phyloP scores from a whole-genome alignment of 2,329 filamentous ascomycete genomes.

The Fusarium dlaminii region DNA sequence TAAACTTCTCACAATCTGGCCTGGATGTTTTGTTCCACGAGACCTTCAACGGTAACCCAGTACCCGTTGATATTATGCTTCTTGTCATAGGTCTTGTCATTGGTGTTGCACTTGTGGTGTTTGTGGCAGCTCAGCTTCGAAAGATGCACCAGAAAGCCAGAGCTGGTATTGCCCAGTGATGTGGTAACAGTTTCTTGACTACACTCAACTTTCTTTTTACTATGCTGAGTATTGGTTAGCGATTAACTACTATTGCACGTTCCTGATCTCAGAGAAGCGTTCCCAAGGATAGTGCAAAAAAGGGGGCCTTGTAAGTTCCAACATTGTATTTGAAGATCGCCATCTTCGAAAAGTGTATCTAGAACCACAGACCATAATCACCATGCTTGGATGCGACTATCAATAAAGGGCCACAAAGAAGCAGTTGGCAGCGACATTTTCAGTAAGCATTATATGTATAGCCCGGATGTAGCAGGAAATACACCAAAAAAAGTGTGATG shows the following conservation, averaged over 20 bases:
- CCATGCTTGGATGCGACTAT: not conserved
- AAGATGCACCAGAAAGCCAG: conserved; percentile 45
- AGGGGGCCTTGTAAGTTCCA: not conserved
- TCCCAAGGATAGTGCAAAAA: not conserved
- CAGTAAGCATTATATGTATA: not conserved
- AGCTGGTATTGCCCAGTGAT: conserved; percentile 34
- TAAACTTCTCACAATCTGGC: conserved; percentile 85
- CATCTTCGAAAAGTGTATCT: not conserved
- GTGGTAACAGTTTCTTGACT: not conserved
- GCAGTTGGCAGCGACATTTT: not conserved
- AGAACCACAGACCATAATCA: not conserved
- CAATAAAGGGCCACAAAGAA: not conserved
- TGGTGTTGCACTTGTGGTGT: conserved; percentile 72
- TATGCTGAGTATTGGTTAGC: not conserved
- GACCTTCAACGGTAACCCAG: conserved; percentile 75
- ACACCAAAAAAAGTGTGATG: not conserved
- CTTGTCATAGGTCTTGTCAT: conserved; percentile 69
- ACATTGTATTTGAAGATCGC: not conserved
- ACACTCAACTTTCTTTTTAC: not conserved
- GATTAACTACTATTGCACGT: not conserved
- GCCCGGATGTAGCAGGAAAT: not conserved
- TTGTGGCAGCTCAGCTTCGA: conserved; percentile 62
- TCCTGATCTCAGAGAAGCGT: not conserved
- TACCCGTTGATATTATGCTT: conserved; percentile 79
- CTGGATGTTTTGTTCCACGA: conserved; percentile 82